phyloP scores from a whole-genome alignment of 805 yeast genomes.

The Candida khao-thaluensis region DNA sequence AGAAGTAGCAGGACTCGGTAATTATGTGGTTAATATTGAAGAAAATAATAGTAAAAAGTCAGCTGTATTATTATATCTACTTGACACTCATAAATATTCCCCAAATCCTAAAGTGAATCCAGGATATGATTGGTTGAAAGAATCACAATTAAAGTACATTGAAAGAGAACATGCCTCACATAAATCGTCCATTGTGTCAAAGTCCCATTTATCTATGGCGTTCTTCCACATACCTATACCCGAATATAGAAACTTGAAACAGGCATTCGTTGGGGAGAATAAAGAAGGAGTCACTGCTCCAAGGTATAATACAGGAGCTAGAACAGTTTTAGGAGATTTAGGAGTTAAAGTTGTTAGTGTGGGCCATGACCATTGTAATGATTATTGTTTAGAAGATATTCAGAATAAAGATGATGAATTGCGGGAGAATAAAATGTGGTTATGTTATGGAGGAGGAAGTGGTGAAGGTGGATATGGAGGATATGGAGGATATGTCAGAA shows the following conservation, averaged over 20 bases:
- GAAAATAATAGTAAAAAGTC: slow-evolving; percentile 38
- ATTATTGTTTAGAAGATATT: slow-evolving; percentile 70
- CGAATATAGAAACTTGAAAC: slow-evolving; percentile 59
- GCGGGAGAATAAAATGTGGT: slow-evolving; percentile 52
- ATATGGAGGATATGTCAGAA: slow-evolving; percentile 83
- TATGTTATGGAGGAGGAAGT: slow-evolving; percentile 88
- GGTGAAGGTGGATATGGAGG: slow-evolving; percentile 96
- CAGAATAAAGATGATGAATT: slow-evolving; percentile 7
- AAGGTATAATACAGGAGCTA: slow-evolving; percentile 61
- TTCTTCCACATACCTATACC: slow-evolving; percentile 94
- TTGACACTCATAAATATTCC: slow-evolving; percentile 83
- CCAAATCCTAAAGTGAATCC: slow-evolving; percentile 61
- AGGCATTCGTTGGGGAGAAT: slow-evolving; percentile 55
- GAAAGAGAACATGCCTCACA: slow-evolving; percentile 28
- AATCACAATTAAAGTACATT: slow-evolving; percentile 62
- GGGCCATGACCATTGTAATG: slow-evolving; percentile 97
- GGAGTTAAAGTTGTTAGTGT: slow-evolving; percentile 76
- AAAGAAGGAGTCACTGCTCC: slow-evolving; percentile 85
- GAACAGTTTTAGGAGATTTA: slow-evolving; percentile 54
- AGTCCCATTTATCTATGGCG: slow-evolving; percentile 69
- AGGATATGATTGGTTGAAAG: slow-evolving; percentile 86
- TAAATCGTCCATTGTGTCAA: slow-evolving; percentile 26
- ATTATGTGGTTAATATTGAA: slow-evolving; percentile 59
- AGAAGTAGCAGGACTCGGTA: slow-evolving; percentile 78
- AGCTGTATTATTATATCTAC: slow-evolving; percentile 54